Percentiles rank a stretch among this genome's conserved stretches.
These are phyloP conservation scores for Quaeritorhiza haematococci DNA, from an alignment of 371 early-diverging fungal genomes.

Conservation along the genomic window DNA sequence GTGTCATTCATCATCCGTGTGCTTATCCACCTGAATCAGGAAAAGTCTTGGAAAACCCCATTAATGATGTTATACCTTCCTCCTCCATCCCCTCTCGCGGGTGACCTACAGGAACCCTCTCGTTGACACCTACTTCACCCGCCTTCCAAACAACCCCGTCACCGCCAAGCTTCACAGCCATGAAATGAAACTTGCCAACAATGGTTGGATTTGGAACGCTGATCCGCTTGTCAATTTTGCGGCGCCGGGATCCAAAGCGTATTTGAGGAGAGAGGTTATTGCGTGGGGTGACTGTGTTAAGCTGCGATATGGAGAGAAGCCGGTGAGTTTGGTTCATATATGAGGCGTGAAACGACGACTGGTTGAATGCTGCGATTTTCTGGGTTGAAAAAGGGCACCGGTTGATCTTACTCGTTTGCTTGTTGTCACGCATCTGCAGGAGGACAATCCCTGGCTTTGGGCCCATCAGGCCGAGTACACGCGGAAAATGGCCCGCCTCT, in stretches of 20 bases:
- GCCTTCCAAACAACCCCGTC: slow-evolving; percentile 30
- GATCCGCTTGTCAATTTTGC: slow-evolving; percentile 92
- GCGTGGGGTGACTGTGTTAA: slow-evolving; percentile 98
- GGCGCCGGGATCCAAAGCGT: slow-evolving; percentile 74
- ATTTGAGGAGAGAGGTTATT: slow-evolving; percentile 88
- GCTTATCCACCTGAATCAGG: too few species aligned
- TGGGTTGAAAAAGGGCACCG: too few species aligned
- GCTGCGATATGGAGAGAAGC: slow-evolving; percentile 80
- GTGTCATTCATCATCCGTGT: too few species aligned
- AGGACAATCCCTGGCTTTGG: slow-evolving; percentile 95
- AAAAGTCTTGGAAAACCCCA: neutral
- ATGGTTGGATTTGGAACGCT: slow-evolving; percentile 98
- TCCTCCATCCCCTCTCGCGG: neutral
- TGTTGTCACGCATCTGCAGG: slow-evolving; percentile 23
- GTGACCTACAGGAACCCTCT: slow-evolving; percentile 61
- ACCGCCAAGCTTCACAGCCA: slow-evolving; percentile 43
- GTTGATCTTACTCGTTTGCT: neutral
- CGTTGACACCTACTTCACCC: slow-evolving; percentile 89
- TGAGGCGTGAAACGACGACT: too few species aligned
- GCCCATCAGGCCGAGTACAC: slow-evolving; percentile 87
- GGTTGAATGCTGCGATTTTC: too few species aligned
- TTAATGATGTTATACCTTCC: slow-evolving; percentile 3
- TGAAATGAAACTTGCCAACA: slow-evolving; percentile 76
- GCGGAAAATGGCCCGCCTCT: slow-evolving; percentile 73
- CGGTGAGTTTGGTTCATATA: slow-evolving; percentile 47